Base-by-base conservation (phyloP, 1,139 yeast genomes). In the Kodamaea suecica region DNA sequence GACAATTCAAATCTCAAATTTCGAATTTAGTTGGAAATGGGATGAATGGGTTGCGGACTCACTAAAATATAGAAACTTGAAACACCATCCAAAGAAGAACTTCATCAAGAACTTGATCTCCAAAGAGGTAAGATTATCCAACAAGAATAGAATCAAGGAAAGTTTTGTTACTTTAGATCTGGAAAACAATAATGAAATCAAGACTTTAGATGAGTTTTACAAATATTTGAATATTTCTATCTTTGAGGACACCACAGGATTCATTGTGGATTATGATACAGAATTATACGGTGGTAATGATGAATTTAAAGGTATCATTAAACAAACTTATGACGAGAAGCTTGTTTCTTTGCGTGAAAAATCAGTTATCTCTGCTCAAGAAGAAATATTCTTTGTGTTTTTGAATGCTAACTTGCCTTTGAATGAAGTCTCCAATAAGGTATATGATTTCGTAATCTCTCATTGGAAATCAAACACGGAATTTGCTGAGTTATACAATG, bases 1-100 rank as follows among this genome's bases (percentile, higher is more conserved):
- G 71, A 75, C 95, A 3, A 83, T 86, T 39, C 98, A 94, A 61
- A 76, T 94, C 54, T 84, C 95, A 48, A 92, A 92, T 57, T 94
- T 92, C 59, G 90, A 85, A 42, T 94, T 87, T 60, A 85, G 92
- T 30, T 94, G 99, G 99, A 88, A 88, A 55, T 92, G 99, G 99
- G 81, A 78, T 45, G 98, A 90, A 58, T 94, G 98, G 98, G 78
- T 75, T 29, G 60, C 59, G 2, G 84, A 80, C 49, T 71, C 82
- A 0, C 53, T 59, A 20, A 55, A 55, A 32, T 63, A 50, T 35
- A 41, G 48, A 9, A 54, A 64, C 29, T 59, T 70, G 35, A 56
- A 59, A 25, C 76, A 74, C 49, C 92, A 86, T 54, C 97, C 97
- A 11, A 80, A 78, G 48, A 72, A 76, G 44, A 78, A 74, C 33